These are phyloP conservation scores for Panicum hallii DNA, from an alignment of 202 grass and related monocot species.

Conservation along the genomic window DNA sequence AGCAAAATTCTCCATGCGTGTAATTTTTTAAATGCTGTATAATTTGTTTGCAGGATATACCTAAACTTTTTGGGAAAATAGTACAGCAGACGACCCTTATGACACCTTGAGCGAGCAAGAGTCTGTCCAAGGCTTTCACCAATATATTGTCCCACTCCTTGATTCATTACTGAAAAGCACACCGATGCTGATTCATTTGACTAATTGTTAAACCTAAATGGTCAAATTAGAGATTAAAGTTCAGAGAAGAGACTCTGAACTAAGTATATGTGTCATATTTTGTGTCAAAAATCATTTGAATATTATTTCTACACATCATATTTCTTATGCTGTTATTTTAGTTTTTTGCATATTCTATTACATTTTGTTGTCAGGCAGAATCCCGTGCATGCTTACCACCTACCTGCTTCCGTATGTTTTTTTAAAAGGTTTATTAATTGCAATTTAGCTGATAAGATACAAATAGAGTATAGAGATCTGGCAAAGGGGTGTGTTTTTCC, in stretches of 20 bases:
- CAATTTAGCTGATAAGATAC: background rate
- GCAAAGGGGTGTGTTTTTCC: background rate
- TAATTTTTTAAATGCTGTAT: background rate
- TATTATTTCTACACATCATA: background rate
- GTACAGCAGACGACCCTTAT: slow-evolving; percentile 91
- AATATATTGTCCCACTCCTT: slow-evolving; percentile 49
- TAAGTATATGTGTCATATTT: background rate
- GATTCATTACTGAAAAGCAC: slow-evolving; percentile 49
- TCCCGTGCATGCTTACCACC: background rate
- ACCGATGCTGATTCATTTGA: slow-evolving; percentile 24
- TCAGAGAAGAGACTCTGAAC: background rate
- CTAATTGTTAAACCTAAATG: background rate
- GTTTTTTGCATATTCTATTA: background rate
- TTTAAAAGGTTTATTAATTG: background rate
- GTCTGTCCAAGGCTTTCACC: slow-evolving; percentile 72
- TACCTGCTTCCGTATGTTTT: background rate
- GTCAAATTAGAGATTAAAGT: background rate
- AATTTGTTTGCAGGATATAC: slow-evolving; percentile 35
- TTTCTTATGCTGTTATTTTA: background rate
- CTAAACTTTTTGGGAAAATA: slow-evolving; percentile 78
- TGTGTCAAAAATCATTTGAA: background rate
- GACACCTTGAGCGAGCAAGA: slow-evolving; percentile 76
- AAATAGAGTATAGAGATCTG: background rate
- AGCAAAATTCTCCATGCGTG: background rate
- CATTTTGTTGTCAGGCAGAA: background rate